Evolutionary conservation across 164 flowering plant genomes (phyloP), one percentile per base, ranked within the genome.

Genomic region (Stephania yunnanensis): DNA sequence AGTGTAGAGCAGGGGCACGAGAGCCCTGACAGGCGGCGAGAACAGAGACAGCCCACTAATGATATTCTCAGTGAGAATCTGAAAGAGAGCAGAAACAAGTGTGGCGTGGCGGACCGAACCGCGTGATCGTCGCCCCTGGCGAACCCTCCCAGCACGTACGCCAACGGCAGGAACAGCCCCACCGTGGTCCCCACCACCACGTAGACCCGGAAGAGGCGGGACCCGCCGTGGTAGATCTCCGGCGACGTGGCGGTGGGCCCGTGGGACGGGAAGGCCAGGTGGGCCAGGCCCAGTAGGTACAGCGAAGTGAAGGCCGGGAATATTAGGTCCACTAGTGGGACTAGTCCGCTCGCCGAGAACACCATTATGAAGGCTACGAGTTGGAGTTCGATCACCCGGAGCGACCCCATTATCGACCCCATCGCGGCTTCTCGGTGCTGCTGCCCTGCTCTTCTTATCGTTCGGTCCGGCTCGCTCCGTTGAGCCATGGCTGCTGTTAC

Each of bases 321-420:
- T 5, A 83, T 50, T 12, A 95, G 82, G 82, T 95, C 98, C 36
- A 90, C 66, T 46, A 95, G 81, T 1, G 99, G 96, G 73, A 95
- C 97, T 5, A 95, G 91, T 9, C 99, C 99, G 69, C 98, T 95
- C 0, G 82, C 91, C 1, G 98, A 95, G 85, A 95, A 92, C 5
- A 95, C 98, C 93, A 93, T 89, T 15, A 95, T 92, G 89, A 95
- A 95, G 15, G 96, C 98, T 10, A 95, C 98, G 10, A 95, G 86
- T 75, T 95, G 99, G 15, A 95, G 90, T 50, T 95, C 99, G 30
- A 93, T 92, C 0, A 93, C 90, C 1, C 96, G 91, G 30, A 95
- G 84, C 0, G 99, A 93, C 0, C 98, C 95, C 97, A 95, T 91
- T 19, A 91, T 77, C 1, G 91, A 89, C 0, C 88, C 88, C 8